Conservation (phyloP, 306 rosid genomes). For the Hippophae tibetana region DNA sequence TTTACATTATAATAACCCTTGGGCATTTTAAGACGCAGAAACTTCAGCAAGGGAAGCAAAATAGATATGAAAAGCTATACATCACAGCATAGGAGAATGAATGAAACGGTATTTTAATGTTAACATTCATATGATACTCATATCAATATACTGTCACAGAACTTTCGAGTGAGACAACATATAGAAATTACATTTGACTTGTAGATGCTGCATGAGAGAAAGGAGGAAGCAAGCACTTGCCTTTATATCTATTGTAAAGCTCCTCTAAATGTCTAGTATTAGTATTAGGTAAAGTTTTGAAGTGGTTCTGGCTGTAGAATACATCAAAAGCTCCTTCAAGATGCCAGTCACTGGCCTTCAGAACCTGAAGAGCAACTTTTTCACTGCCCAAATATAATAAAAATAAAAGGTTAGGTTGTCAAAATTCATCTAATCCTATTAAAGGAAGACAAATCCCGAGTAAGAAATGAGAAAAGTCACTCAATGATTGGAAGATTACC, state of each 20-base stretch:
- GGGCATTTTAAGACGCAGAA: no score
- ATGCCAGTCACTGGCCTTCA: slow-evolving; percentile 94
- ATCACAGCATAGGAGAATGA: no score
- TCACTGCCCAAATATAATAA: slow-evolving; percentile 44
- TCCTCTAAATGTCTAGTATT: slow-evolving; percentile 94
- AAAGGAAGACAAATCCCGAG: neutral
- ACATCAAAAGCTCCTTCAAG: slow-evolving; percentile 97
- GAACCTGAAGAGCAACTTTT: slow-evolving; percentile 67
- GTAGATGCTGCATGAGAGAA: neutral
- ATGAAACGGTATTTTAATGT: no score
- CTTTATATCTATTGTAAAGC: slow-evolving; percentile 93
- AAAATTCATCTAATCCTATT: neutral
- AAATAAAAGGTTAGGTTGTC: neutral
- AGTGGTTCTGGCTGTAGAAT: slow-evolving; percentile 91
- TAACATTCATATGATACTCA: neutral
- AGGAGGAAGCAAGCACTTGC: slow-evolving; percentile 35
- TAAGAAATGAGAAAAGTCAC: slow-evolving; percentile 11
- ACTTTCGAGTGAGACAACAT: neutral
- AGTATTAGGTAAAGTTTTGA: slow-evolving; percentile 36
- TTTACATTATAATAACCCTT: no score
- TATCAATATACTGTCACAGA: neutral
- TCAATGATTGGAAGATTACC: slow-evolving; percentile 32
- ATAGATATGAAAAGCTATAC: no score
- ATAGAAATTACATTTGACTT: no score
- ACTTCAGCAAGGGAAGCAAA: no score